Base-by-base conservation (phyloP, 306 rosid genomes). In the Rosa lucieae region DNA sequence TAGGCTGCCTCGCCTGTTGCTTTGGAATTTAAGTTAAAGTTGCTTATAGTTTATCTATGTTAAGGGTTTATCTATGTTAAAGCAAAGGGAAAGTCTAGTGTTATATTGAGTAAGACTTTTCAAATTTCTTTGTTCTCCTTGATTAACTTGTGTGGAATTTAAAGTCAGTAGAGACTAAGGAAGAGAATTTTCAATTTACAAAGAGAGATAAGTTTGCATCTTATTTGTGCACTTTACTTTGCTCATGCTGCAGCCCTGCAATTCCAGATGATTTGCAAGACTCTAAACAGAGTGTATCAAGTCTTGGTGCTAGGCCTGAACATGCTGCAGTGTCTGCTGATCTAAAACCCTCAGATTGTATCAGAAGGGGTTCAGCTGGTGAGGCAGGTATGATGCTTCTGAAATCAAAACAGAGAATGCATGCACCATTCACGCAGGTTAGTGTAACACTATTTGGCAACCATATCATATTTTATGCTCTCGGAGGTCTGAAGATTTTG, bases 341-440 rank as follows among this genome's bases (percentile, higher is more conserved):
- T 68, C 84, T 42, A 46, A 89, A 82, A 79, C 73, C 92, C 74
- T 82, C 90, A 79, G 90, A 85, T 70, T 52, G 74, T 70, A 74
- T 70, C 53, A 77, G 98, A 82, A 90, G 89, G 82, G 99, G 99
- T 79, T 92, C 99, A 52, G 94, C 93, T 82, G 93, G 96, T 72
- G 81, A 80, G 51, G 90, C 86, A 66, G 85, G 91, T 77, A 84
- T 90, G 91, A 90, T 86, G 93, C 99, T 95, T 84, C 84, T 95
- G 68, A 95, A 90, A 77, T 91, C 94, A 74, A 42, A 80, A 83
- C 97, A 91, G 79, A 91, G 85, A 83, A 88, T 95, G 98, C 98
- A 92, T 89, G 90, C 84, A 46, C 99, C 98, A 61, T 95, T 83
- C 80, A 95, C 96, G 15, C 99, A 92, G 99, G 99, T 95, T 86